Base-by-base conservation (phyloP, 1,284 basidiomycete species). In the Apiotrichum sp. region DNA sequence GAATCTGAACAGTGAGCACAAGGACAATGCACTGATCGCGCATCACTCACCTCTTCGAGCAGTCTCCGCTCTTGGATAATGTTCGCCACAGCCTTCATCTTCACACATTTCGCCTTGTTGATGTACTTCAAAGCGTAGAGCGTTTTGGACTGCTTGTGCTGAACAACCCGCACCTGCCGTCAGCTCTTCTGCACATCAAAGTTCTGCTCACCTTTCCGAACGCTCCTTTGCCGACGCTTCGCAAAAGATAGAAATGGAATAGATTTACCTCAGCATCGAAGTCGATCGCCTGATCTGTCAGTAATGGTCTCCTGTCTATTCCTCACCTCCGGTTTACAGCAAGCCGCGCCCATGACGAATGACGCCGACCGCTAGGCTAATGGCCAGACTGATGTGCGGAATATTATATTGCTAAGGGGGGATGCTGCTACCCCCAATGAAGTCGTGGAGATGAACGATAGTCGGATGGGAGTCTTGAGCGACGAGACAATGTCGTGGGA, bases 71-170 rank as follows among this genome's bases (percentile, higher is more conserved):
- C 95, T 75, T 98, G 93, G 47, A 98, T 86, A 70, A 98, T 92
- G 74, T 98, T 98, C 44, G 91, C 86, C 35, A 97, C 92, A 1
- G 93, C 93, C 69, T 91, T 92, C 90, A 96, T 96, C 80, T 93
- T 93, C 63, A 96, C 89, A 70, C 93, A 97, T 81, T 95, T 95
- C 39, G 86, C 75, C 77, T 98, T 98, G 82, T 98, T 98, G 79
- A 98, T 98, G 78, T 98, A 98, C 77, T 98, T 98, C 74, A 98
- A 84, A 8, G 95, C 95, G 70, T 93, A 98, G 38, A 98, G 81
- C 31, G 92, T 88, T 60, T 90, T 88, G 14, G 90, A 89, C 77
- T 97, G 91, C 72, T 98, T 98, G 79, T 98, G 95, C 77, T 98
- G 93, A 6, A 98, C 93, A 51, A 98, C 93, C 50, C 93, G 87